Base-by-base conservation (phyloP, 768 basidiomycete species). In the Termitomyces sp. region DNA sequence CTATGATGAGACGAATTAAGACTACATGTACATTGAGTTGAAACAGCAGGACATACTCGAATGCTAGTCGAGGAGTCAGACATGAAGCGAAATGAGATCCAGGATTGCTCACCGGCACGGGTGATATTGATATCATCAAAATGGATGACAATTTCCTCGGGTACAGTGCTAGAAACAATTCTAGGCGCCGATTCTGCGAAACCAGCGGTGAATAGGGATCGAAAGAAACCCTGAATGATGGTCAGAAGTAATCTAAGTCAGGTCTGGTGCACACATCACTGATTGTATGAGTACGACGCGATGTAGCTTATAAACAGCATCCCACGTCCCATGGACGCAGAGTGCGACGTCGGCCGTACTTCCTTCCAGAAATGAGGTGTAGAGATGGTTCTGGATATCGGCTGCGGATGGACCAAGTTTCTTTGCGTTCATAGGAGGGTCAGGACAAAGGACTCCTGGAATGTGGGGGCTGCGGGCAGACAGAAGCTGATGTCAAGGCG, bases 51-150 rank as follows among this genome's bases (percentile, higher is more conserved):
- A 83, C 93, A 73, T 75, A 94, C 93, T 96, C 94, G 71, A 97
- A 96, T 12, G 94, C 94, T 91, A 68, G 43, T 58, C 54, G 54
- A 36, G 29, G 48, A 60, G 60, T 56, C 62, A 54, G 63, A 56
- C 45, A 34, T 29, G 32, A 46, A 11, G 49, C 61, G 59, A 68
- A 68, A 53, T 34, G 43, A 52, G 31, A 31, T 60, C 17, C 51
- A 62, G 20, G 46, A 20, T 15, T 46, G 77, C 86, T 67, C 46
- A 92, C 91, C 91, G 71, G 92, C 84, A 66, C 94, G 81, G 8
- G 93, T 93, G 70, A 96, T 96, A 69, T 96, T 96, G 15, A 78
- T 83, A 70, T 96, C 94, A 69, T 94, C 88, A 64, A 95, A 89
- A 49, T 80, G 78, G 48, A 96, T 77, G 64, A 86, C 79, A 54